These are phyloP conservation scores for Candida maris DNA, from an alignment of 805 yeast species.

Conservation along the genomic window DNA sequence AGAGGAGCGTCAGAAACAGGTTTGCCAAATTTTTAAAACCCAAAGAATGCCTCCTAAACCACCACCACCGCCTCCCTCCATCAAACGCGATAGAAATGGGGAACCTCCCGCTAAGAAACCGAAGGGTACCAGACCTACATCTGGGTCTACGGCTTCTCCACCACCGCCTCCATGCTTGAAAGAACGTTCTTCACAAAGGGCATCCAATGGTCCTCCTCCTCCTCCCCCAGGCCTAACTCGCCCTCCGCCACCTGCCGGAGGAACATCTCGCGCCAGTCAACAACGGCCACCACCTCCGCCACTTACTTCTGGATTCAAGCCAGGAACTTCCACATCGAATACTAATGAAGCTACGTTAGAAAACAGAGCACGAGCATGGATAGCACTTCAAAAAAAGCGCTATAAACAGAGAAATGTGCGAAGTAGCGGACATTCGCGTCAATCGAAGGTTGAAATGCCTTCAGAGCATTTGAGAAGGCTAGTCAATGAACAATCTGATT, in stretches of 20 bases:
- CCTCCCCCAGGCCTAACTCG: conserved; percentile 27
- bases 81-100: conserved; percentile 6
- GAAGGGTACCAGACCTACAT: conserved; percentile 4
- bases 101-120: conserved; percentile 20
- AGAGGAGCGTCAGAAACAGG: too few species aligned
- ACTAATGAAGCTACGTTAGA: conserved; percentile 29
- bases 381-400: conserved; percentile 55
- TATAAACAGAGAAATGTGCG: conserved; percentile 37
- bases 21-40: too few species aligned
- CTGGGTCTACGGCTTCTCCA: conserved; percentile 8
- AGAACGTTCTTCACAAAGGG: background rate
- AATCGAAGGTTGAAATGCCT: conserved; percentile 79
- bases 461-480: conserved; percentile 89
- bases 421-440: conserved; percentile 47
- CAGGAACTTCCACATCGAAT: conserved; percentile 29
- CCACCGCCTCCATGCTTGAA: conserved; percentile 20
- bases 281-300: conserved; percentile 35
- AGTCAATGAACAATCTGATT: conserved; percentile 78
- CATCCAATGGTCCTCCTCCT: conserved; percentile 24
- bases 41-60: conserved; percentile 14
- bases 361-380: conserved; percentile 55
- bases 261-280: too few species aligned
- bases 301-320: conserved; percentile 27
- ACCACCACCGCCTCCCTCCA: conserved; percentile 15
- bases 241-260: background rate